These are phyloP conservation scores for Pseudozyma hubeiensis DNA, from an alignment of 1,284 basidiomycete species.

Conservation along the genomic window DNA sequence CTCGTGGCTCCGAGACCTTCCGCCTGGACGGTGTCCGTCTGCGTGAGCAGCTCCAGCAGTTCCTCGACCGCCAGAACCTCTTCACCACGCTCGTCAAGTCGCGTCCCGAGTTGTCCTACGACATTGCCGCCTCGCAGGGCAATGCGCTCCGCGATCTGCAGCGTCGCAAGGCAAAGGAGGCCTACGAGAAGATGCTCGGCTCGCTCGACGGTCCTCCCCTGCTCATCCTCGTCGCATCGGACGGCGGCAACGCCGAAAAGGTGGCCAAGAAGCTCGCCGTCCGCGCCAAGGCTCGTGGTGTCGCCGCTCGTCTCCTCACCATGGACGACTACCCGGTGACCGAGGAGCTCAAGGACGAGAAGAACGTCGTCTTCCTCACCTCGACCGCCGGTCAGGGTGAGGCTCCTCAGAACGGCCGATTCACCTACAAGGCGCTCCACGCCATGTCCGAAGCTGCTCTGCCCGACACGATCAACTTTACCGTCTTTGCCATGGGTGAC, in stretches of 20 bases:
- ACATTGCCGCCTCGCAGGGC: constrained; percentile 86
- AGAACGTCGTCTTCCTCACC: constrained; percentile 86
- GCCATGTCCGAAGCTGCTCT: constrained; percentile 70
- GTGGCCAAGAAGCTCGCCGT: constrained; percentile 87
- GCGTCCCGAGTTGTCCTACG: constrained; percentile 82
- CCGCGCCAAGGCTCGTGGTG: constrained; percentile 85
- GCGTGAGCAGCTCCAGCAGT: constrained; percentile 92
- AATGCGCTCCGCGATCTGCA: constrained; percentile 85
- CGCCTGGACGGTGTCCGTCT: constrained; percentile 90
- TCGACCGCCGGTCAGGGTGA: constrained; percentile 99
- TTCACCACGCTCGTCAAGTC: constrained; percentile 86
- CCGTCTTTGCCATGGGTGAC: constrained; percentile 96
- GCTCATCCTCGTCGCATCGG: constrained; percentile 89
- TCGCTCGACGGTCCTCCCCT: constrained; percentile 90
- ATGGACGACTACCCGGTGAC: constrained; percentile 81
- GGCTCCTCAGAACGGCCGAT: constrained; percentile 93
- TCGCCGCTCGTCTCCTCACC: constrained; percentile 73
- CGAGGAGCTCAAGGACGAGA: constrained; percentile 74
- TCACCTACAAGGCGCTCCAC: constrained; percentile 82
- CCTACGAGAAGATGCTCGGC: constrained; percentile 85
- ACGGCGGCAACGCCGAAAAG: constrained; percentile 95
- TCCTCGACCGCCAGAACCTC: constrained; percentile 96
- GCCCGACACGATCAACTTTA: constrained; percentile 61
- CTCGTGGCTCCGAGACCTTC: constrained; percentile 83
- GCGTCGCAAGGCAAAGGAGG: constrained; percentile 83